These are phyloP conservation scores for Globisporangium heterothallicum DNA, from an alignment of 352 stramenopile species.

Conservation along the genomic window DNA sequence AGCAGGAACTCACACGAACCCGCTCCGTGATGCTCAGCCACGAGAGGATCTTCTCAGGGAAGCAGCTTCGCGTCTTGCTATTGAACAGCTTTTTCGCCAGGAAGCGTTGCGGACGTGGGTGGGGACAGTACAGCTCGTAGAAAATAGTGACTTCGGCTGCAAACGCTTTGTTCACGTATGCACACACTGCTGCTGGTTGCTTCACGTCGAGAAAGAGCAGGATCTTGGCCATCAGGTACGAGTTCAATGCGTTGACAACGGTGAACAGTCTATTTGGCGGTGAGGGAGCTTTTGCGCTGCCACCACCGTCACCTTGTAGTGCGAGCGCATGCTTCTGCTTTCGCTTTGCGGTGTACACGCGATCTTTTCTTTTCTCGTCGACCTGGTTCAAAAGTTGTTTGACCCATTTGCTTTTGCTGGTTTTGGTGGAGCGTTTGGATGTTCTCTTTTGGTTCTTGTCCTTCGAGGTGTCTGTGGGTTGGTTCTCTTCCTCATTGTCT, in stretches of 20 bases:
- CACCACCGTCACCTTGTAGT: background rate
- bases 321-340: background rate
- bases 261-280: conserved; percentile 25
- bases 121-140: conserved; percentile 33
- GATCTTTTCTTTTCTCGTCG: conserved; percentile 6
- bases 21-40: conserved; percentile 23
- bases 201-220: conserved; percentile 31
- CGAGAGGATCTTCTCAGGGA: conserved; percentile 20
- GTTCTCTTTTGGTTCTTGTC: conserved; percentile 1
- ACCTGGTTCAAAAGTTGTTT: conserved; percentile 8
- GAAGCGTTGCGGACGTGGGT: conserved; percentile 31
- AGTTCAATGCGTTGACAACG: conserved; percentile 12
- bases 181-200: conserved; percentile 22
- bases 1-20: conserved; percentile 24
- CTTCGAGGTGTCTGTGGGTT: background rate
- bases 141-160: conserved; percentile 22
- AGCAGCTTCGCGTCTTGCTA: too few species aligned
- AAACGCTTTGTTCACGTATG: conserved; percentile 32
- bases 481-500: background rate
- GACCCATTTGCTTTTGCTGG: conserved; percentile 8
- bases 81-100: conserved; percentile 22
- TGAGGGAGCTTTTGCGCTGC: background rate
- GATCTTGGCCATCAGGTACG: conserved; percentile 24
- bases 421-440: background rate
- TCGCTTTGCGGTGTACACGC: background rate